Base-by-base conservation (phyloP, 371 early-diverging fungal genomes). In the Phascolomyces articulosus region DNA sequence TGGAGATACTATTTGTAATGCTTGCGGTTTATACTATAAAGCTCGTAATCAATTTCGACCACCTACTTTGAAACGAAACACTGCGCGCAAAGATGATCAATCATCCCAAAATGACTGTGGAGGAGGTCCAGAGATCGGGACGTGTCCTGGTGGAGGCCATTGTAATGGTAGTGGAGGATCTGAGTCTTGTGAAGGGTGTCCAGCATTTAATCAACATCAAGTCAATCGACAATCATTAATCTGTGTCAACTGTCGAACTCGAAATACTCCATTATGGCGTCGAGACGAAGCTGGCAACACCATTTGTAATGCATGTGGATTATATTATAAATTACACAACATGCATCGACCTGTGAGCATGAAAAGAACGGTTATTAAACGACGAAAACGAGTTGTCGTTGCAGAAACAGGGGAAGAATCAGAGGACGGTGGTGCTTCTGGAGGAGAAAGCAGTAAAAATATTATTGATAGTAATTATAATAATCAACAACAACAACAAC, bases 251-350 rank as follows among this genome's bases (percentile, higher is more conserved):
- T 95, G 95, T 68, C 71, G 85, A 8, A 92, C 94, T 1, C 90
- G 89, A 4, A 88, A 87, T 1, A 96, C 96, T 1, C 96, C 97
- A 0, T 78, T 95, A 21, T 98, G 99, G 94, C 78, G 98, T 23
- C 78, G 94, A 62, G 91, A 92, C 60, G 88, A 86, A 53, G 77
- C 83, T 15, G 93, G 93, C 29, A 88, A 91, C 54, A 85, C 86
- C 21, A 85, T 95, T 28, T 95, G 95, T 71, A 95, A 95, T 73
- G 95, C 93, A 0, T 95, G 95, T 69, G 95, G 95, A 20, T 79
- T 95, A 8, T 95, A 93, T 71, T 90, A 87, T 71, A 92, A 92
- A 70, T 73, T 93, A 40, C 95, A 96, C 77, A 82, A 86, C 71
- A 79, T 86, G 55, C 85, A 89, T 74, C 86, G 87, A 60, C 97